Evolutionary conservation across 1,139 yeast species (phyloP).

Genomic region (Kodamaea fungicola): DNA sequence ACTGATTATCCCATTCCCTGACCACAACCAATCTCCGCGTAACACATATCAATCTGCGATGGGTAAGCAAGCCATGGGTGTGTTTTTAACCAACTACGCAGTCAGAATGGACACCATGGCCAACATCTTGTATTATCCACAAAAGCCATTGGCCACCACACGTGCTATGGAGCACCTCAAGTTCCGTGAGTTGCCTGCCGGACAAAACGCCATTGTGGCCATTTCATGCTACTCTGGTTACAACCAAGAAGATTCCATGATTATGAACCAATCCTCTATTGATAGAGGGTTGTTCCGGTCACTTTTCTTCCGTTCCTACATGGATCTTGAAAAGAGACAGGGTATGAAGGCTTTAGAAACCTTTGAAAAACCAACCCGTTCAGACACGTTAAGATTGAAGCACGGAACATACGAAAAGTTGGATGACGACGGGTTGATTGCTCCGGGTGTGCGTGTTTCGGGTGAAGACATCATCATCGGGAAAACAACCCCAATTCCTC

Average conservation of each 20-base stretch:
- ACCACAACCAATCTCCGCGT: conserved; percentile 99
- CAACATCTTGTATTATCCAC: conserved; percentile 93
- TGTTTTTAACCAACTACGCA: conserved; percentile 89
- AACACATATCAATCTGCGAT: conserved; percentile 98
- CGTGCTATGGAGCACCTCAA: conserved; percentile 97
- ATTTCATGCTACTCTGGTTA: conserved; percentile 98
- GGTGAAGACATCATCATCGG: conserved; percentile 99
- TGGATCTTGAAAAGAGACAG: conserved; percentile 97
- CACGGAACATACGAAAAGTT: conserved; percentile 97
- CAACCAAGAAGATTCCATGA: conserved; percentile 99
- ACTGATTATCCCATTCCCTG: conserved; percentile 98
- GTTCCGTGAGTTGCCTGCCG: conserved; percentile 98
- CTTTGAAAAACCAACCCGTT: conserved; percentile 92
- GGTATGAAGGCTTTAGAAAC: conserved; percentile 98
- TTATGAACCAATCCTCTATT: conserved; percentile 97
- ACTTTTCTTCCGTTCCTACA: conserved; percentile 90
- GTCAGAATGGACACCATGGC: conserved; percentile 99
- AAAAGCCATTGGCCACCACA: conserved; percentile 98
- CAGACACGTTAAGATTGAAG: conserved; percentile 89
- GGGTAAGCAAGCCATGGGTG: conserved; percentile 99
- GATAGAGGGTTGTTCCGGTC: conserved; percentile 97
- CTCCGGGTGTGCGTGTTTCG: conserved; percentile 97
- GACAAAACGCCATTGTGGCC: conserved; percentile 98
- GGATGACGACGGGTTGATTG: conserved; percentile 96
- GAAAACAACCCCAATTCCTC: conserved; percentile 97